Conservation (phyloP, 78 protist genomes). For the Guillardia theta region DNA sequence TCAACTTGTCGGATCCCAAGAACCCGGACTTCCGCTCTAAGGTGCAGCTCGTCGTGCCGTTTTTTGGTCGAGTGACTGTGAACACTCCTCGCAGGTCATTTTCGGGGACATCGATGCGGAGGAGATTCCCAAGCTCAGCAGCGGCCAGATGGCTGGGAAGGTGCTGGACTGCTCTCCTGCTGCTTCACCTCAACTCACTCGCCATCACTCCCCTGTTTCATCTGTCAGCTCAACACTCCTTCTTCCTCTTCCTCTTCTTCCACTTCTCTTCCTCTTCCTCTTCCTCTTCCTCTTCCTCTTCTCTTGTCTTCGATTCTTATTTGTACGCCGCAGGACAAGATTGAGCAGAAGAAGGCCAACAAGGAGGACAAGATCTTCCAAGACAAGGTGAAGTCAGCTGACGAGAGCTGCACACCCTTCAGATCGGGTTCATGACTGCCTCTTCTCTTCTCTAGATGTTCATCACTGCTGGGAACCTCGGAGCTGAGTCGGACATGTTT, state of each 20-base stretch:
- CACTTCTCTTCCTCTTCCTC: neutral
- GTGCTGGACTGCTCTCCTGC: neutral
- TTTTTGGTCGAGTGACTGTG: too few relatives aligned
- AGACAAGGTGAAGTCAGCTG: neutral
- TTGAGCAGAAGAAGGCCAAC: neutral
- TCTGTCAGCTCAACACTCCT: neutral
- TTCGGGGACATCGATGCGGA: neutral
- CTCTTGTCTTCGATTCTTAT: neutral
- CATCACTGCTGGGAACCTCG: neutral
- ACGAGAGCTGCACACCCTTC: neutral
- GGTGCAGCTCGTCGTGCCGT: neutral
- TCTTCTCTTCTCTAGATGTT: neutral
- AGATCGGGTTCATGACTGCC: neutral
- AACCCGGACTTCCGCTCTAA: neutral
- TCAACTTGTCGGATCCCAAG: neutral
- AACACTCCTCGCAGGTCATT: too few relatives aligned
- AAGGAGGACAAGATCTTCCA: neutral
- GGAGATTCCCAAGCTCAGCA: neutral
- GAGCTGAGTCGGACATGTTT: constrained; percentile 8
- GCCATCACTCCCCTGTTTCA: neutral
- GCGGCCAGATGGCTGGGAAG: neutral
- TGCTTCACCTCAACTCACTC: neutral
- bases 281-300: neutral
- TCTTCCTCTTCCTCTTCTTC: neutral
- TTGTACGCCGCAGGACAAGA: neutral